A percentile compares a stretch with the other conserved stretches of the same genome.
These are phyloP conservation scores for Sequoiadendron giganteum DNA, from an alignment of 75 land plant species.

Conservation along the genomic window DNA sequence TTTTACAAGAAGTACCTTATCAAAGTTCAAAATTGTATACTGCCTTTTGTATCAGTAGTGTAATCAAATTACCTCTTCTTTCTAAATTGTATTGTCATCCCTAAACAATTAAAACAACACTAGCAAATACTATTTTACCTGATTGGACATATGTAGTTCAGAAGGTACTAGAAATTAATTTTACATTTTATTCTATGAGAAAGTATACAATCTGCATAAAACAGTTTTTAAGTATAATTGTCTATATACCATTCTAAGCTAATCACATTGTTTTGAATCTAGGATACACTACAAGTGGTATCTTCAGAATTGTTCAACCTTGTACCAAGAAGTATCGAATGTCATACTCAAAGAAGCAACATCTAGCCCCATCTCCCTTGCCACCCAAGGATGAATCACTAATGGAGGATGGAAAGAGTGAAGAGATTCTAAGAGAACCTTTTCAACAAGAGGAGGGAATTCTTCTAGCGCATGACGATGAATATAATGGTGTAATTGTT, in stretches of 20 bases:
- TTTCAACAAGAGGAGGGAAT: not conserved
- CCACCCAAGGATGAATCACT: not conserved
- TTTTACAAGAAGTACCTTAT: not conserved
- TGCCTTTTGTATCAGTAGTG: not conserved
- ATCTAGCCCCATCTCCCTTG: not conserved
- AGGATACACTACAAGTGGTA: not conserved
- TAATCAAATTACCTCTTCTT: not conserved
- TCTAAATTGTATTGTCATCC: not conserved
- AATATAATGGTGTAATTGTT: constrained; percentile 43
- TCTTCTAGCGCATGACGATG: constrained; percentile 41
- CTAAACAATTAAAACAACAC: not conserved
- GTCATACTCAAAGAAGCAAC: constrained; percentile 1
- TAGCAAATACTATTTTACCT: not conserved
- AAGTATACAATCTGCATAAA: not conserved
- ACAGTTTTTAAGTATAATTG: not conserved
- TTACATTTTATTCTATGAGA: not conserved
- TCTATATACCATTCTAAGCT: not conserved
- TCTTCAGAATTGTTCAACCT: not conserved
- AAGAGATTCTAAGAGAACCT: not conserved
- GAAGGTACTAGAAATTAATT: too few relatives aligned
- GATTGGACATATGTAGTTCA: not conserved
- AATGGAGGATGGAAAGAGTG: not conserved
- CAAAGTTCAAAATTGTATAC: not conserved
- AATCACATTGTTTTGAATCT: not conserved
- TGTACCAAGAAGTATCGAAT: not conserved